Percentiles rank a stretch among this genome's conserved stretches.
phyloP scores from a whole-genome alignment of 2,329 filamentous ascomycete genomes.

The Verticillium dahliae region DNA sequence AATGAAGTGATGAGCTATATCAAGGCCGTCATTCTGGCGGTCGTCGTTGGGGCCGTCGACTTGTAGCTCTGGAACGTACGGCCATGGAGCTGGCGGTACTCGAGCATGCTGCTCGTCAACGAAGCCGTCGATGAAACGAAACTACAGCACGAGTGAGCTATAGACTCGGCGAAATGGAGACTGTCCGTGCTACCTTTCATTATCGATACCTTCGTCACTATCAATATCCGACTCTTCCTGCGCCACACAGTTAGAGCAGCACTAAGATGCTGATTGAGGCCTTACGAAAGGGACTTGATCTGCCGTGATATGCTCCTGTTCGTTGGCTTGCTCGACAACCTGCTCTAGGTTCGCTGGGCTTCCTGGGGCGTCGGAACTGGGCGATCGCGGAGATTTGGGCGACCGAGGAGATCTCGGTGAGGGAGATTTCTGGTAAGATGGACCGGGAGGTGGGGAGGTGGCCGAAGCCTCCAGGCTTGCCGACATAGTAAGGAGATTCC shows the following conservation, averaged over 20 bases:
- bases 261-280: neutral
- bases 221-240: neutral
- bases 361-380: neutral
- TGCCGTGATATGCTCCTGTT: neutral
- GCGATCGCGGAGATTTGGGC: neutral
- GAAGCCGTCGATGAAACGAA: constrained; percentile 16
- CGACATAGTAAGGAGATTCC: neutral
- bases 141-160: neutral
- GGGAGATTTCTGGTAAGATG: neutral
- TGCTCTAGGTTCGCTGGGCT: neutral
- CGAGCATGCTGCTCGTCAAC: constrained; percentile 22
- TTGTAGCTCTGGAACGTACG: constrained; percentile 22
- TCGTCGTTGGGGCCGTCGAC: constrained; percentile 18
- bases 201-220: neutral
- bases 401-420: neutral
- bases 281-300: neutral
- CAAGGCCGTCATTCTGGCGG: constrained; percentile 15
- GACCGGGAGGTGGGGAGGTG: neutral
- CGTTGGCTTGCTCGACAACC: too few species aligned
- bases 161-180: neutral
- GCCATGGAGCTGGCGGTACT: constrained; percentile 23
- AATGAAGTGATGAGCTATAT: constrained; percentile 18
- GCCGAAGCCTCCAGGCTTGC: neutral
- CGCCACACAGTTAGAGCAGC: neutral
- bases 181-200: neutral